Evolutionary conservation across 2,329 filamentous ascomycete species (phyloP).

Genomic region (Grosmannia penicillata): DNA sequence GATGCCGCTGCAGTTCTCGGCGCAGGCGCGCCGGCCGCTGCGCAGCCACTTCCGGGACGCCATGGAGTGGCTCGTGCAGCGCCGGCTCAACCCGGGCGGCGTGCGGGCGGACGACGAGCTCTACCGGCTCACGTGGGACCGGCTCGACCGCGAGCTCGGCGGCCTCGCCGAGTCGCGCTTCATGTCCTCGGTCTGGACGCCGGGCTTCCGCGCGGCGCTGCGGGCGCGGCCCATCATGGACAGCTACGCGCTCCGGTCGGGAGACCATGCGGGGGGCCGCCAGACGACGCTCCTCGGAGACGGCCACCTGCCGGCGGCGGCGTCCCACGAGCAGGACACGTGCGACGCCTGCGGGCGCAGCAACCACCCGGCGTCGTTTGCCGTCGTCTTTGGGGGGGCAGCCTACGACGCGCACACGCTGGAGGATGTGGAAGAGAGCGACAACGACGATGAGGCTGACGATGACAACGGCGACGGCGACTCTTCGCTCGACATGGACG

Average conservation of each 20-base stretch:
- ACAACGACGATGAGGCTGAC: constrained; percentile 17
- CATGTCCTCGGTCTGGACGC: constrained; percentile 54
- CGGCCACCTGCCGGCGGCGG: too few relatives aligned
- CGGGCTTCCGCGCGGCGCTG: constrained; percentile 50
- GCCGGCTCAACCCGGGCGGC: constrained; percentile 49
- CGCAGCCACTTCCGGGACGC: constrained; percentile 61
- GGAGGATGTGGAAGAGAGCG: constrained; percentile 39
- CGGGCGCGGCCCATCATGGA: constrained; percentile 49
- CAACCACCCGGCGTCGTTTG: constrained; percentile 51
- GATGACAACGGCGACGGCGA: constrained; percentile 23
- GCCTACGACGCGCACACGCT: constrained; percentile 53
- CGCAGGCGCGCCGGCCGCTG: constrained; percentile 48
- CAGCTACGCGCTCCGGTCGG: constrained; percentile 25
- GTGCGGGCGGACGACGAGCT: constrained; percentile 41
- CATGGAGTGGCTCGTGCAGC: constrained; percentile 70
- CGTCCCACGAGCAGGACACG: too few relatives aligned
- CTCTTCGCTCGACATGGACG: constrained; percentile 22
- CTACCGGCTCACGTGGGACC: constrained; percentile 54
- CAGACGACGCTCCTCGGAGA: background rate
- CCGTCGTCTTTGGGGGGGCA: constrained; percentile 47
- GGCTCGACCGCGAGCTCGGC: constrained; percentile 55
- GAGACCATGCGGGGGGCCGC: background rate
- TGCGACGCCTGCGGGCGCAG: constrained; percentile 60
- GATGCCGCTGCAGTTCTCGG: constrained; percentile 56
- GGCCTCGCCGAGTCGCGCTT: constrained; percentile 58